Evolutionary conservation across 805 yeast genomes (phyloP), one percentile per base, ranked within the genome.

Genomic region (Zygoascus bituminiphila): DNA sequence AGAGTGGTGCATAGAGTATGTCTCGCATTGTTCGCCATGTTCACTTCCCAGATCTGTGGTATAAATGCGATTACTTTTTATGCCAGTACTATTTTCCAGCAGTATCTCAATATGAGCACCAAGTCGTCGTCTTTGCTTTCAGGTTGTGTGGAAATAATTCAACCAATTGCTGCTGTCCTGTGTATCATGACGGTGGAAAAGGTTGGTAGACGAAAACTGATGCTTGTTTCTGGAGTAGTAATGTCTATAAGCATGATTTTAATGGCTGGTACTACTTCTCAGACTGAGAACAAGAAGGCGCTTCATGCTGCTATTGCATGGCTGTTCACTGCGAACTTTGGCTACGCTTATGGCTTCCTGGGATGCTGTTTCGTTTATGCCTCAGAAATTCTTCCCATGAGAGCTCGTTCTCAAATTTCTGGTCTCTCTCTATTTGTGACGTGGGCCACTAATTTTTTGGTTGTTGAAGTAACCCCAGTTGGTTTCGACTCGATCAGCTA

Each of bases 131-230:
- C 49, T 20, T 21, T 52, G 22, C 36, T 52, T 19, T 47, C 55
- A 6, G 53, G 48, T 4, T 47, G 51, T 21, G 31, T 50, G 4
- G 52, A 52, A 39, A 40, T 50, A n/a, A 51, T 46, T 44, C 53
- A 50, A 20, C 47, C 49, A 22, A 29, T 50, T 35, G 47, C 48
- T 15, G 51, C 53, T 2, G 8, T 43, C 23, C 22, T 47, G 7
- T 26, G 50, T 80, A 1, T 71, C 47, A 44, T 53, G 25, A 47
- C 53, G 21, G 53, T 55, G 25, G 58, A 55, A 37, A 46, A 44
- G 26, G 44, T 81, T 31, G 96, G 96, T 47, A 76, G 98, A 58
- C 71, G 97, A 47, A 75, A 74, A 51, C 70, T 85, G 17, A 55
- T 79, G 53, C 65, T 79, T 44, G 59, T 69, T 50, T 97, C 97